Percentiles rank a stretch among this genome's conserved stretches.
Conservation (phyloP, 2,329 filamentous ascomycete genomes). For the Botrytis medusae region DNA sequence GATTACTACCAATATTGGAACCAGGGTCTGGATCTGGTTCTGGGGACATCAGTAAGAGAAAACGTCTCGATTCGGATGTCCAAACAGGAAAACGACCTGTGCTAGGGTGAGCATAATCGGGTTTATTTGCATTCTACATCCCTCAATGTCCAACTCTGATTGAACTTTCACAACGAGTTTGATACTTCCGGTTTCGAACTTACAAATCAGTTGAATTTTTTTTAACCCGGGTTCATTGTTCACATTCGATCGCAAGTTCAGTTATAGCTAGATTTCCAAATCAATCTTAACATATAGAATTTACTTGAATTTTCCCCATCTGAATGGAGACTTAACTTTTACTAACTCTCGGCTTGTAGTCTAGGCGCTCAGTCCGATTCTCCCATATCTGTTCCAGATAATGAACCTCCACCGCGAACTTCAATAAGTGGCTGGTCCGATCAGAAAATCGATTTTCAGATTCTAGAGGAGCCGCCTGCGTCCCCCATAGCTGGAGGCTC, state of each 20-base stretch:
- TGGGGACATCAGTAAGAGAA: constrained; percentile 33
- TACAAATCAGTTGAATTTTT: not conserved
- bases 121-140: not conserved
- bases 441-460: constrained; percentile 15
- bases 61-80: constrained; percentile 31
- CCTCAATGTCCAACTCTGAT: not conserved
- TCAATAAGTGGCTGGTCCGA: constrained; percentile 17
- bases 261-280: not conserved
- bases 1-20: constrained; percentile 36
- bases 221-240: not conserved
- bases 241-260: not conserved
- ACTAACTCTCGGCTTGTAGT: not conserved
- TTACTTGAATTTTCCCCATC: not conserved
- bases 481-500: not conserved
- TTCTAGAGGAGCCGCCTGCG: constrained; percentile 3
- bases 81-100: constrained; percentile 26
- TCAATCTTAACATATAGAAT: not conserved
- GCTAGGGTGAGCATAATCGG: not conserved
- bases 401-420: not conserved
- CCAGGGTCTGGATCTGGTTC: constrained; percentile 17
- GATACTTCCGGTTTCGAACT: not conserved
- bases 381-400: constrained; percentile 1
- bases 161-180: not conserved
- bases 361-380: constrained; percentile 1
- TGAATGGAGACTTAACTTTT: not conserved